phyloP scores from a whole-genome alignment of 768 basidiomycete genomes.

The Podaxis rugospora region DNA sequence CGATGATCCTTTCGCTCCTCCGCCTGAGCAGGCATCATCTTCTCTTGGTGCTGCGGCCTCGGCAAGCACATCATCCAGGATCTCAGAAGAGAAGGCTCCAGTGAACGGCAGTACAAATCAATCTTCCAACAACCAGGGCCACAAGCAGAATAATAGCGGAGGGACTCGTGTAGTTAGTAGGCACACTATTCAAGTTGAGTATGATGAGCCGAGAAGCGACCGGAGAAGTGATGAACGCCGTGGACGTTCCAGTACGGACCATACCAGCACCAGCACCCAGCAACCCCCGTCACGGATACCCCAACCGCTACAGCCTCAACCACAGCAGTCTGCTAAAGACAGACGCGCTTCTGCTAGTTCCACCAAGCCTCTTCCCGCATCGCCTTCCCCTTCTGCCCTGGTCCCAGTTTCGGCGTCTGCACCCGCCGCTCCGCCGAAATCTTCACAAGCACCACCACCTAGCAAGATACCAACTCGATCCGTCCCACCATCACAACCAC shows the following conservation, averaged over 20 bases:
- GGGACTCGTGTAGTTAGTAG: conserved; percentile 41
- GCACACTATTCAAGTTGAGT: conserved; percentile 97
- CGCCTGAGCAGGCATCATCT: conserved; percentile 14
- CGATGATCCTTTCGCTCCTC: conserved; percentile 74
- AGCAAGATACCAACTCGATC: neutral
- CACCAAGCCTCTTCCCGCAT: conserved; percentile 30
- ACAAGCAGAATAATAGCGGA: conserved; percentile 46
- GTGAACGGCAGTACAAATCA: conserved; percentile 4
- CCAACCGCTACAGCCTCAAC: conserved; percentile 1
- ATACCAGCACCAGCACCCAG: conserved; percentile 24
- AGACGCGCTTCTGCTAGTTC: conserved; percentile 23
- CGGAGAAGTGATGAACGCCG: conserved; percentile 28
- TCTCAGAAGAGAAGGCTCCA: conserved; percentile 15
- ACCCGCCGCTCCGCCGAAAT: conserved; percentile 11
- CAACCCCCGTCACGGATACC: conserved; percentile 7
- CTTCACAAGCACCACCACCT: conserved; percentile 3
- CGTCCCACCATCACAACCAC: neutral
- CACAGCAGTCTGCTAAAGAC: conserved; percentile 24
- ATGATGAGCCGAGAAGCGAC: conserved; percentile 52
- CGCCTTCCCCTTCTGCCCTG: conserved; percentile 2
- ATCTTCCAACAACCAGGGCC: conserved; percentile 27
- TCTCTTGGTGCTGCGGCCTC: conserved; percentile 16
- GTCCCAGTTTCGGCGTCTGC: neutral
- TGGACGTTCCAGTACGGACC: conserved; percentile 13
- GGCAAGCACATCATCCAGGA: conserved; percentile 7